Evolutionary conservation across 345 rosid species (phyloP).

Genomic region (Punica granatum): DNA sequence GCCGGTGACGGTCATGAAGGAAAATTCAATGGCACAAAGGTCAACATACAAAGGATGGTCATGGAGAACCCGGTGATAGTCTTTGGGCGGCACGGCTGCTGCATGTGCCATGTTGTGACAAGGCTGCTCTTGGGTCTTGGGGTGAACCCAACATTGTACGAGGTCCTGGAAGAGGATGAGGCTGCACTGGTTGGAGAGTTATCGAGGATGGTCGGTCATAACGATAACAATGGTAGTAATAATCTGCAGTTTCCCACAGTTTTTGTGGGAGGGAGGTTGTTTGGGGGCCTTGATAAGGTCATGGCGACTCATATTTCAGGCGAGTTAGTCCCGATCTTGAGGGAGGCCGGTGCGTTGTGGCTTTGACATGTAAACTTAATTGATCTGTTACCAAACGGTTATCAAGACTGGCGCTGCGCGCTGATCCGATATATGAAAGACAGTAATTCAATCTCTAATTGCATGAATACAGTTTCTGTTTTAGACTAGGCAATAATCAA

Average conservation of each 20-base stretch:
- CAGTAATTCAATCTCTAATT: too few relatives aligned
- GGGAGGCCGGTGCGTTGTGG: constrained; percentile 80
- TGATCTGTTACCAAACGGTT: too few relatives aligned
- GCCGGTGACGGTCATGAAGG: constrained; percentile 9
- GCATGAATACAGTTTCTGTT: too few relatives aligned
- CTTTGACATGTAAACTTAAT: constrained; percentile 34
- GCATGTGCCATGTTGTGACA: constrained; percentile 39
- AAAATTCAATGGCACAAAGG: neutral
- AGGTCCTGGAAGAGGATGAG: constrained; percentile 52
- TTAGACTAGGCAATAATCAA: too few relatives aligned
- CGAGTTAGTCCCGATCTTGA: constrained; percentile 75
- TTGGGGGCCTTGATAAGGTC: constrained; percentile 80
- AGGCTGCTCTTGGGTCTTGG: constrained; percentile 61
- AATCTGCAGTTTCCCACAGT: constrained; percentile 56
- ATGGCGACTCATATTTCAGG: constrained; percentile 81
- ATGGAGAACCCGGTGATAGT: constrained; percentile 14
- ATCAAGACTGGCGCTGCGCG: too few relatives aligned
- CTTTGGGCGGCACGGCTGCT: constrained; percentile 5
- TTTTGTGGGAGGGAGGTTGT: constrained; percentile 68
- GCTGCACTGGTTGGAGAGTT: constrained; percentile 28
- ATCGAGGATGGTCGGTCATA: constrained; percentile 8
- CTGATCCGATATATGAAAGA: too few relatives aligned
- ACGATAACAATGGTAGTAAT: neutral
- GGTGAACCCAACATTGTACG: constrained; percentile 59
- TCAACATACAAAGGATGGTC: constrained; percentile 1